phyloP scores from a whole-genome alignment of 2,329 filamentous ascomycete species.

The Diaporthe sp. region DNA sequence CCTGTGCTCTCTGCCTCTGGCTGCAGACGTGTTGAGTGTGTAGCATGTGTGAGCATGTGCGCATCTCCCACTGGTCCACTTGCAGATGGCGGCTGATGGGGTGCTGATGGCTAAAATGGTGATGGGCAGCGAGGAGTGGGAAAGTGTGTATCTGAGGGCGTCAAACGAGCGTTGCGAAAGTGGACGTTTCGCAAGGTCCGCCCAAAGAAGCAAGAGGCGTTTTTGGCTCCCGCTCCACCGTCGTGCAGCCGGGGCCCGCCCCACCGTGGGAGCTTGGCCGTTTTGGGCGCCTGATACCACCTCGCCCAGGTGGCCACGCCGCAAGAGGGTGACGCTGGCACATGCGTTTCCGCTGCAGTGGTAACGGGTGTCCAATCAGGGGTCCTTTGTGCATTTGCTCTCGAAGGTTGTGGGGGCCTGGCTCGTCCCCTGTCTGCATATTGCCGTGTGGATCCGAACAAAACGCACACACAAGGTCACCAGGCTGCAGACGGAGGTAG shows the following conservation, averaged over 20 bases:
- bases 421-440: neutral
- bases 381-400: constrained; percentile 1
- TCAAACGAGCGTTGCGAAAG: constrained; percentile 26
- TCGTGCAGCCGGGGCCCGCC: constrained; percentile 14
- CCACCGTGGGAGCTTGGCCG: constrained; percentile 16
- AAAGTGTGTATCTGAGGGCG: neutral
- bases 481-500: neutral
- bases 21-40: neutral
- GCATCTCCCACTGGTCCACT: neutral
- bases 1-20: neutral
- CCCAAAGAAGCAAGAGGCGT: constrained; percentile 38
- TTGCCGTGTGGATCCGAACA: constrained; percentile 32
- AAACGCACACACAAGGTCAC: neutral
- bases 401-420: constrained; percentile 2
- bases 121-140: neutral
- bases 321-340: constrained; percentile 28
- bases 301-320: constrained; percentile 22
- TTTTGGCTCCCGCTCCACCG: constrained; percentile 31
- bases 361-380: constrained; percentile 26
- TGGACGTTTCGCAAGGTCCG: constrained; percentile 38
- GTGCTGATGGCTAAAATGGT: neutral
- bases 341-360: constrained; percentile 30
- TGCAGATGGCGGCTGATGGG: neutral
- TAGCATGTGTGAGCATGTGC: neutral
- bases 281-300: constrained; percentile 25